Evolutionary conservation across 176 grass and related monocot genomes (phyloP).

Genomic region (Eragrostis curvula): DNA sequence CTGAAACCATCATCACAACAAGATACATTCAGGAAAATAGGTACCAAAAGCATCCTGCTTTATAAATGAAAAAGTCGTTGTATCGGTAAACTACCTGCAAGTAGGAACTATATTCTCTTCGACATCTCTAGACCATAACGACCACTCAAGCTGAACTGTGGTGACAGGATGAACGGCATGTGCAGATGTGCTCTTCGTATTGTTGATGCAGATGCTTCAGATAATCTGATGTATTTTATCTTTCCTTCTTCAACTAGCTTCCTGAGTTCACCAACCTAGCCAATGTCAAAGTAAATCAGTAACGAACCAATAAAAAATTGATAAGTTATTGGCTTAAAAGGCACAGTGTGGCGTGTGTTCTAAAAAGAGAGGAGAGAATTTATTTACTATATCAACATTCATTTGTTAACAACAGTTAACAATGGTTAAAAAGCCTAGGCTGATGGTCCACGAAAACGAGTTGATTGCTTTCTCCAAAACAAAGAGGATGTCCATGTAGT

Average conservation of each 20-base stretch:
- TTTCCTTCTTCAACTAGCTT: constrained; percentile 71
- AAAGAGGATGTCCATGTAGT: too few relatives aligned
- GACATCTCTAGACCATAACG: constrained; percentile 67
- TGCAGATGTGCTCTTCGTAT: constrained; percentile 78
- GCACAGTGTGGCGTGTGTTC: too few relatives aligned
- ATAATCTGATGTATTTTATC: constrained; percentile 71
- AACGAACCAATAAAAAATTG: too few relatives aligned
- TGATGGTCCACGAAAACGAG: too few relatives aligned
- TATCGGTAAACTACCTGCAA: constrained; percentile 53
- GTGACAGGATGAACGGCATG: constrained; percentile 74
- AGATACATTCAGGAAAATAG: background rate
- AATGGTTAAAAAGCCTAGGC: too few relatives aligned
- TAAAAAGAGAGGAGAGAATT: too few relatives aligned
- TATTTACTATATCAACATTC: too few relatives aligned
- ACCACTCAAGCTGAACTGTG: constrained; percentile 66
- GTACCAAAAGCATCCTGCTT: too few relatives aligned
- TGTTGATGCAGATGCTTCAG: constrained; percentile 61
- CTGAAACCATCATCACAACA: constrained; percentile 10
- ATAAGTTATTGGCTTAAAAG: too few relatives aligned
- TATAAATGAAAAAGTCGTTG: background rate
- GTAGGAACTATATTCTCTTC: constrained; percentile 62
- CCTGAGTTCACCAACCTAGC: constrained; percentile 67
- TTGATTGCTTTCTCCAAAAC: too few relatives aligned
- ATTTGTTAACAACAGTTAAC: too few relatives aligned
- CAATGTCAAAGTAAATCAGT: too few relatives aligned